A percentile compares a stretch with the other conserved stretches of the same genome.
phyloP scores from a whole-genome alignment of 1,284 basidiomycete genomes.

The Caloboletus firmus region DNA sequence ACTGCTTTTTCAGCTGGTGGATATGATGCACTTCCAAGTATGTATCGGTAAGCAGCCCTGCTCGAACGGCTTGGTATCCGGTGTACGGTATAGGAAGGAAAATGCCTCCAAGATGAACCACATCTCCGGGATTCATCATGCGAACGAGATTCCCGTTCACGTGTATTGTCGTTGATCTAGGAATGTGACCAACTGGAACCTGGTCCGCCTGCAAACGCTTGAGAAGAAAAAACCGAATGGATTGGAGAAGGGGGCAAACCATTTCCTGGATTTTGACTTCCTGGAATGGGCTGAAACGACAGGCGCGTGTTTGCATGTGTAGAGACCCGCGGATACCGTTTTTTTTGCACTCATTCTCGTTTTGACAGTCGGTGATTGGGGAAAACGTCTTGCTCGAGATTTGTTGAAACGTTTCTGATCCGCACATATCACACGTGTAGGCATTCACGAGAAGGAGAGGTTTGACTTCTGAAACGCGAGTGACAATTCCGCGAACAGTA shows the following conservation, averaged over 20 bases:
- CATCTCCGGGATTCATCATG: constrained; percentile 92
- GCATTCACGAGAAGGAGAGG: constrained; percentile 96
- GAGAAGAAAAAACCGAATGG: constrained; percentile 2
- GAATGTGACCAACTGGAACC: constrained; percentile 99
- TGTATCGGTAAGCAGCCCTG: constrained; percentile 95
- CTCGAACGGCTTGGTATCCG: constrained; percentile 86
- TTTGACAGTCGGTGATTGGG: constrained; percentile 87
- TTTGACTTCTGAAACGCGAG: constrained; percentile 98
- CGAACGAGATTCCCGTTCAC: constrained; percentile 90
- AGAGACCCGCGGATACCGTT: constrained; percentile 90
- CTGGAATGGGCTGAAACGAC: constrained; percentile 97
- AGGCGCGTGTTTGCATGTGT: constrained; percentile 97
- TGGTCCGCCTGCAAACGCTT: constrained; percentile 78
- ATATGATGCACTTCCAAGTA: constrained; percentile 93
- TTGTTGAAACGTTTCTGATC: constrained; percentile 98
- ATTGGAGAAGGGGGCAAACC: constrained; percentile 48
- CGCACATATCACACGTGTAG: constrained; percentile 98
- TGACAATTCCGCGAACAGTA: constrained; percentile 96
- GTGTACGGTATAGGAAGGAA: constrained; percentile 91
- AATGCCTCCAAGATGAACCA: constrained; percentile 88
- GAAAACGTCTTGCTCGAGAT: constrained; percentile 92
- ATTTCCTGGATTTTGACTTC: constrained; percentile 99
- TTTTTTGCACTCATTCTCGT: constrained; percentile 77
- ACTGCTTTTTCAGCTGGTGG: constrained; percentile 96
- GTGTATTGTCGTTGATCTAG: constrained; percentile 96